Evolutionary conservation across 306 rosid genomes (phyloP), one percentile per base, ranked within the genome.

Genomic region (Medicago arabica): DNA sequence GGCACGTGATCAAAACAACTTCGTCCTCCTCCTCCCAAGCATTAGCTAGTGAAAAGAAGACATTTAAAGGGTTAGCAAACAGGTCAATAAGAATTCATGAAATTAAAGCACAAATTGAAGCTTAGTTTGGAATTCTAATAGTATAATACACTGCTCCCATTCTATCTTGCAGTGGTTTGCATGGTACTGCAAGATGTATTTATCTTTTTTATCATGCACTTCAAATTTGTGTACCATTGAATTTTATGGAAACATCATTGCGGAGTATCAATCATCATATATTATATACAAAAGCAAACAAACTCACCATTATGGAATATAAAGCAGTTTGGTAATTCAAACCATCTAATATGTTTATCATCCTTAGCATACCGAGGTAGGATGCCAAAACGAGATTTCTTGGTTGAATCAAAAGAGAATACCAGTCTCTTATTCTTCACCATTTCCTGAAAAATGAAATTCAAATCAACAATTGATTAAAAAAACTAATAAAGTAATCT

Each of bases 11-110:
- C 75, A 95, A 65, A 85, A 95, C 96, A 81, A 95, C 86, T 77
- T 90, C 98, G 14, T 95, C 96, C 68, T 71, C 98, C 70, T 95
- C 98, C 92, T 95, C 98, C 98, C 98, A 95, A 43, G 97, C 98
- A 85, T 95, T 95, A 74, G 97, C 97, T 95, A 77, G 31, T 12
- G 21, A 66, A 28, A 34, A 25, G 0, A 11, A 28, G 76, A 46
- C 65, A 77, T 47, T 16, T 15, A 70, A 75, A 82, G 78, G 31
- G 67, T 82, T 71, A 44, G 79, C 31, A 15, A 36, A 76, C 49
- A 72, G 34, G 49, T 43, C 49, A 44, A 58, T 66, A 46, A 57
- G 17, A 34, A 73, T 16, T 57, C 9, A 53, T 46, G 61, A 83
- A 55, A 38, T 25, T 18, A 40, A 60, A 61, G 36, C 11, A 67